Evolutionary conservation across 2,329 filamentous ascomycete genomes (phyloP), one percentile per base, ranked within the genome.

Genomic region (Xylaria sp.): DNA sequence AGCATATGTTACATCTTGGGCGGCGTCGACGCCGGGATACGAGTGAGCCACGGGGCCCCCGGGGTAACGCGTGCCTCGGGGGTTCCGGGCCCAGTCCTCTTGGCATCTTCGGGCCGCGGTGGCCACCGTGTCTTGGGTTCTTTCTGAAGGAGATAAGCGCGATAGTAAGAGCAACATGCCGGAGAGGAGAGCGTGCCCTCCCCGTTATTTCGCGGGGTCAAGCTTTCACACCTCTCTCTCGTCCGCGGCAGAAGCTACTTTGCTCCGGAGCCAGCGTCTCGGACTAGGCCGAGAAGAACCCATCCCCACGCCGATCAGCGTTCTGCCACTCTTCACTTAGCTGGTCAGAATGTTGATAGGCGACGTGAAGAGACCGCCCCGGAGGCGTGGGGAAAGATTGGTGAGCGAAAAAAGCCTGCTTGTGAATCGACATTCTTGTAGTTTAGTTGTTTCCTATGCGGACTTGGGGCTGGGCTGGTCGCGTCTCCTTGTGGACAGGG

Each of bases 121-220:
- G 71, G 68, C 69, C 70, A 68, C 69, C 70, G 71, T 68, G 48
- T 66, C 73, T 74, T 75, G 77, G 77, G 71, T 77, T 76, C 76
- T 81, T 81, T 83, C 80, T 83, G 80, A 83, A 83, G 80, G 80
- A 80, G 81, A 83, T 72, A 84, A 83, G 80, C 81, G 81, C 79
- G 81, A 83, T 84, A 84, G 80, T 82, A 82, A 82, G 80, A 67
- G 77, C 76, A 69, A 70, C 60, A 74, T 77, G 74, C 76, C 72
- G 35, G 70, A 69, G 37, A 58, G 43, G 57, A 66, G 49, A 65
- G 58, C n/a, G 25, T 4, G 33, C 13, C 53, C 7, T 23, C 46
- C 37, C 38, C 35, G 11, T 33, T 27, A 31, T 23, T 49, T 43
- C 15, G 1, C 51, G 25, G 40, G 48, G 46, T 33, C 57, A 56